These are phyloP conservation scores for Xylaria castorea DNA, from an alignment of 495 filamentous ascomycete species.

Conservation along the genomic window DNA sequence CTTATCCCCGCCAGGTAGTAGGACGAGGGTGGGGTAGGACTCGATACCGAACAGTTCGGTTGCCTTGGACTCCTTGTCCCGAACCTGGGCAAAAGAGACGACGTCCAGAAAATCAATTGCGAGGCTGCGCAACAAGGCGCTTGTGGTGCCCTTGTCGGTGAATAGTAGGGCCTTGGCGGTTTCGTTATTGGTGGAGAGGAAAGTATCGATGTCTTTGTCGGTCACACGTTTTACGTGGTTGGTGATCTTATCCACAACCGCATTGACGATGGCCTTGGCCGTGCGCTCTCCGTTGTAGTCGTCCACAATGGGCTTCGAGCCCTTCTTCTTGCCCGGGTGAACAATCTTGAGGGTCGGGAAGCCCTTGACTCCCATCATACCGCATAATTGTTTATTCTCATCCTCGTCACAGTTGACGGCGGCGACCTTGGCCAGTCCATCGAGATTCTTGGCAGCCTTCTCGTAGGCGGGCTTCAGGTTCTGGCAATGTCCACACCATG, in stretches of 20 bases:
- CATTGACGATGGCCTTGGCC: slow-evolving; percentile 86
- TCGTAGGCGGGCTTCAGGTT: slow-evolving; percentile 96
- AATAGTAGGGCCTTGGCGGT: slow-evolving; percentile 89
- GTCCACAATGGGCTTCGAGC: slow-evolving; percentile 82
- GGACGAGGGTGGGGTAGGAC: slow-evolving; percentile 79
- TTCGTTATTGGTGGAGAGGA: slow-evolving; percentile 74
- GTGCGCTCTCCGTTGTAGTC: slow-evolving; percentile 88
- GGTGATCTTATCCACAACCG: slow-evolving; percentile 84
- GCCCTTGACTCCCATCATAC: slow-evolving; percentile 87
- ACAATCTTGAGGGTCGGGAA: slow-evolving; percentile 98
- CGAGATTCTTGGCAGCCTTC: slow-evolving; percentile 86
- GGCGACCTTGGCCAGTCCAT: slow-evolving; percentile 90
- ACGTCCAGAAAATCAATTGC: slow-evolving; percentile 91
- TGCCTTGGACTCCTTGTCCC: slow-evolving; percentile 78
- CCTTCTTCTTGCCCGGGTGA: slow-evolving; percentile 76
- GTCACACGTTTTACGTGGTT: slow-evolving; percentile 86
- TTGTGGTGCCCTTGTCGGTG: slow-evolving; percentile 90
- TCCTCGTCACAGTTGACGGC: slow-evolving; percentile 97
- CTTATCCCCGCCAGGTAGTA: slow-evolving; percentile 76
- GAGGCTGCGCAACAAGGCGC: slow-evolving; percentile 79
- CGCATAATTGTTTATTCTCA: slow-evolving; percentile 87
- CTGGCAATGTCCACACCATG: slow-evolving; percentile 96
- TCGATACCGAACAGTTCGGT: slow-evolving; percentile 76
- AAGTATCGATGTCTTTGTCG: slow-evolving; percentile 79
- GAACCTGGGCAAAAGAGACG: slow-evolving; percentile 82